Conservation (phyloP, 495 filamentous ascomycete species). For the Friedmanniomyces endolithicus region DNA sequence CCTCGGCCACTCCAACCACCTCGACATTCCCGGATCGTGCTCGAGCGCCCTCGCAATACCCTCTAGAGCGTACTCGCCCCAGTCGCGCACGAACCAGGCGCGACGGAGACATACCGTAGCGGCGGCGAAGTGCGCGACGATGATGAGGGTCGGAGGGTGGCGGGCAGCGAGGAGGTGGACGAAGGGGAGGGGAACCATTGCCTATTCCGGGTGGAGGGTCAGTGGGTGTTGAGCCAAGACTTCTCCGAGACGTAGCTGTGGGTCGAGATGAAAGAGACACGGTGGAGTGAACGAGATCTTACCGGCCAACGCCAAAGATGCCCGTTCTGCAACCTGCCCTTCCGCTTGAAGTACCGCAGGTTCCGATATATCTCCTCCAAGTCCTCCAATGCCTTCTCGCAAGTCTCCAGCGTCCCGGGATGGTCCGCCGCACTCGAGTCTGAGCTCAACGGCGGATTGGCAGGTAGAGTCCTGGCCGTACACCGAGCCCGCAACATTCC, state of each 20-base stretch:
- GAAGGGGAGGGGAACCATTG: neutral
- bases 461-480: too few species aligned
- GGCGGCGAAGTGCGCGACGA: constrained; percentile 10
- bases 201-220: neutral
- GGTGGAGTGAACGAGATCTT: neutral
- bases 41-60: constrained; percentile 3
- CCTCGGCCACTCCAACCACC: constrained; percentile 12
- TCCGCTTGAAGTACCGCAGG: neutral
- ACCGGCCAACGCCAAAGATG: neutral
- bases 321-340: neutral
- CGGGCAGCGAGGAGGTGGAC: neutral
- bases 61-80: constrained; percentile 5
- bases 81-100: constrained; percentile 1
- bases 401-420: neutral
- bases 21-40: neutral
- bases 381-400: neutral
- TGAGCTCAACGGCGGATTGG: too few species aligned
- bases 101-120: neutral
- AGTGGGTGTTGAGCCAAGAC: neutral
- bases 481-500: too few species aligned
- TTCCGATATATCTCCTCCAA: neutral
- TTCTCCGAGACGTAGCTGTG: neutral
- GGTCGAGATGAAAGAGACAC: neutral
- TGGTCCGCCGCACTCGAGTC: too few species aligned
- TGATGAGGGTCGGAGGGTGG: neutral